Evolutionary conservation across 768 basidiomycete species (phyloP), one percentile per base, ranked within the genome.

Genomic region (Tricholoma matsutake): DNA sequence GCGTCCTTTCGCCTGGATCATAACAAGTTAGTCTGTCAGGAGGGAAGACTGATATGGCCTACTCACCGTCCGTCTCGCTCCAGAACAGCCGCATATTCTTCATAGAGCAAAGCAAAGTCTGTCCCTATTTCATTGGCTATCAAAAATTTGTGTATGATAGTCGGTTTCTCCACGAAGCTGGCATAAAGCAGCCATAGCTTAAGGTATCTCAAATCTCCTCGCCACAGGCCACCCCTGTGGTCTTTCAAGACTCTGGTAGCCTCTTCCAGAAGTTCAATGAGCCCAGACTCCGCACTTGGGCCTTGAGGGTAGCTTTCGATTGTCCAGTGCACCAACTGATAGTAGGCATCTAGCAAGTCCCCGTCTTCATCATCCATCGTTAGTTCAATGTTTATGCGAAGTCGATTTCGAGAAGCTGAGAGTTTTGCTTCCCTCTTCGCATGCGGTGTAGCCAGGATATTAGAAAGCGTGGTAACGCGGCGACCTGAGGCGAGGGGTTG

Each of bases 171-270:
- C 55, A 98, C 93, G 70, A 92, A 90, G 71, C 87, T 88, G 14
- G 96, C 91, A 72, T 98, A 99, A 52, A 94, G 84, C 55, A 94
- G 80, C 97, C 97, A 99, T 14, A 98, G 78, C 70, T 94, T 94
- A 58, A 98, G 81, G 73, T 98, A 97, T 60, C 91, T 86, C 61
- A 92, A 69, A 68, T 98, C 94, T 58, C 79, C 81, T 67, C 81
- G 83, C 85, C 93, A 98, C 62, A 79, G 79, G 0, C 89, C 87
- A 28, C 81, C 87, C 56, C 88, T 80, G 66, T 92, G 79, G 66
- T 89, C 87, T 66, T 94, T 88, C 69, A 98, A 81, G 7, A 87
- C 83, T 32, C 95, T 79, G 1, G 97, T 97, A 14, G 94, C 92
- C 69, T 94, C 91, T 70, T 99, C 97, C 6, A 99, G 76, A 2